Conservation (phyloP, 805 yeast genomes). For the Ogataea pilisensis region DNA sequence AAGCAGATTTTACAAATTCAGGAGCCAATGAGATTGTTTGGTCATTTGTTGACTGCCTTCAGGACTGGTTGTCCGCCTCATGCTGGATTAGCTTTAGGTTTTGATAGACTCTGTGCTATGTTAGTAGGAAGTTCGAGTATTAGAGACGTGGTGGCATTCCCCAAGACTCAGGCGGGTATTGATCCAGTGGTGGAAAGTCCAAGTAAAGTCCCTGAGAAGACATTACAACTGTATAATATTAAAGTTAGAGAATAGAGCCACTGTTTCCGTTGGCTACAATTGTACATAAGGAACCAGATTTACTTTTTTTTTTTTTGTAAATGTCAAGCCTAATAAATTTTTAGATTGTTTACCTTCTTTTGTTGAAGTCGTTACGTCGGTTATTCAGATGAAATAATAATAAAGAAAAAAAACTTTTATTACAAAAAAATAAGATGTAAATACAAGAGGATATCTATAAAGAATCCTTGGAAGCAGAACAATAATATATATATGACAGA, state of each 20-base stretch:
- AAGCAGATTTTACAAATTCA: constrained; percentile 55
- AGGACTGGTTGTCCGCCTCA: constrained; percentile 97
- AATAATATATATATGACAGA: no score
- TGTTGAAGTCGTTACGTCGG: no score
- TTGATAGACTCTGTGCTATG: constrained; percentile 92
- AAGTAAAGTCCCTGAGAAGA: constrained; percentile 48
- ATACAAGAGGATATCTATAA: no score
- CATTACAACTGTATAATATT: constrained; percentile 54
- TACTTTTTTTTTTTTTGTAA: neutral
- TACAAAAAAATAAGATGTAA: no score
- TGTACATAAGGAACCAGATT: neutral
- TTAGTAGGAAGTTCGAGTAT: constrained; percentile 71
- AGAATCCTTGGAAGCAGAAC: no score
- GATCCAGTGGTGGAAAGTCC: constrained; percentile 92
- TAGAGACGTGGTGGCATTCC: constrained; percentile 93
- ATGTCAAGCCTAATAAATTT: no score
- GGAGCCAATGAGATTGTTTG: constrained; percentile 64
- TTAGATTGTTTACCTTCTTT: no score
- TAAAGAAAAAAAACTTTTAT: no score
- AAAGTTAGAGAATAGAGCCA: constrained; percentile 5
- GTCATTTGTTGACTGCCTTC: constrained; percentile 79
- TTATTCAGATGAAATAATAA: no score
- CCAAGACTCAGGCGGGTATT: constrained; percentile 83
- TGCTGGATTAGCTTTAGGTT: constrained; percentile 94
- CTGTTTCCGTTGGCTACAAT: neutral